A percentile compares a stretch with the other conserved stretches of the same genome.
Conservation (phyloP, 2,329 filamentous ascomycete species). For the Hypoxylon sp. region DNA sequence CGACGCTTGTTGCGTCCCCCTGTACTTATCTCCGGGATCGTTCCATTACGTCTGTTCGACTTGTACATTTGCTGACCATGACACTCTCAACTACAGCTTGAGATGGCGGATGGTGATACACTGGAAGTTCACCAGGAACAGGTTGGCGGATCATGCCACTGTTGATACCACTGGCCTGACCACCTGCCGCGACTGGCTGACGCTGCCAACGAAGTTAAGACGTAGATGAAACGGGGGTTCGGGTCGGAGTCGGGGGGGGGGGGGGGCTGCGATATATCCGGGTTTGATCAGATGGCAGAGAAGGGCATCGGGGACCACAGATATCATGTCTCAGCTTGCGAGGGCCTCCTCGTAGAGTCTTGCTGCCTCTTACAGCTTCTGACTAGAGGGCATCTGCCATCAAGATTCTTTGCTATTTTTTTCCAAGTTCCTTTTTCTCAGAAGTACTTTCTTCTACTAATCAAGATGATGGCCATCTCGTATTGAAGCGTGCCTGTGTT, state of each 20-base stretch:
- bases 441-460: constrained; percentile 30
- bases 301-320: constrained; percentile 11
- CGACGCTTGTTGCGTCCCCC: too few relatives aligned
- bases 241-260: constrained; percentile 19
- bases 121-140: constrained; percentile 98
- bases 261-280: constrained; percentile 16
- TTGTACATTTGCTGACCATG: constrained; percentile 33
- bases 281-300: constrained; percentile 17
- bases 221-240: constrained; percentile 12
- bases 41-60: neutral
- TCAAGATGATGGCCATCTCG: constrained; percentile 26
- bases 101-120: constrained; percentile 95
- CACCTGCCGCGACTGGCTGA: neutral
- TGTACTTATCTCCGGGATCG: too few relatives aligned
- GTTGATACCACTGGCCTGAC: constrained; percentile 20
- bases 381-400: constrained; percentile 20
- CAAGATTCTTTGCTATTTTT: constrained; percentile 30
- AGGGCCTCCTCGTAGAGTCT: constrained; percentile 4
- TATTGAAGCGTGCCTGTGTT: constrained; percentile 14
- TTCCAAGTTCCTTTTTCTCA: constrained; percentile 29
- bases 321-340: constrained; percentile 12
- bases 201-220: neutral
- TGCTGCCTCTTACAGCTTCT: constrained; percentile 1
- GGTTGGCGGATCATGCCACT: constrained; percentile 72
- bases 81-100: constrained; percentile 67